phyloP scores from a whole-genome alignment of 1,284 basidiomycete genomes.

The Austroboletus rostrupii region DNA sequence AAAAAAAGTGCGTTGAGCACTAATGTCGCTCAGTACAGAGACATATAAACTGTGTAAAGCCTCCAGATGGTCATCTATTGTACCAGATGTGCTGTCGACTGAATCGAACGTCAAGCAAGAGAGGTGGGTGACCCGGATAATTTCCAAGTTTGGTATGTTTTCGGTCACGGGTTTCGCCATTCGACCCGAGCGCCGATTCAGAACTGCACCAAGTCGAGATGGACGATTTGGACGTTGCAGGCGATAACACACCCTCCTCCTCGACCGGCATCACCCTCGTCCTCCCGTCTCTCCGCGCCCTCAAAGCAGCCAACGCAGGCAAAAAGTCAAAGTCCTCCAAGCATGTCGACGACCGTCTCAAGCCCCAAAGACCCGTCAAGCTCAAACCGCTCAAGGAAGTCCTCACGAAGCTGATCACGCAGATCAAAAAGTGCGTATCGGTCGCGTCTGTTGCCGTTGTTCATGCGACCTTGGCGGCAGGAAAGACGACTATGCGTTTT shows the following conservation, averaged over 20 bases:
- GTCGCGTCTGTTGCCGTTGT: background rate
- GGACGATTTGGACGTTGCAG: constrained; percentile 25
- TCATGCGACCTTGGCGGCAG: constrained; percentile 37
- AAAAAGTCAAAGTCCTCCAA: constrained; percentile 29
- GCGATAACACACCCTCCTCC: constrained; percentile 19
- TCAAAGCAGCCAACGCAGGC: constrained; percentile 31
- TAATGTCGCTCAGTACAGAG: too few relatives aligned
- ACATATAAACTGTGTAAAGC: too few relatives aligned
- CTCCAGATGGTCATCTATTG: too few relatives aligned
- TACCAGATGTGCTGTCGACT: too few relatives aligned
- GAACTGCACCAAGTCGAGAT: constrained; percentile 14
- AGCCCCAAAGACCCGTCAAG: constrained; percentile 54
- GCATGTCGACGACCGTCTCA: constrained; percentile 29
- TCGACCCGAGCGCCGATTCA: constrained; percentile 7
- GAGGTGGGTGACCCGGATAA: background rate
- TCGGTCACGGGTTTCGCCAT: constrained; percentile 2
- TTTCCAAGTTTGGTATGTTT: constrained; percentile 14
- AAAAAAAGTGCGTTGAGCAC: too few relatives aligned
- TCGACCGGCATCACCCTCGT: constrained; percentile 41
- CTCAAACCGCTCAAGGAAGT: constrained; percentile 77
- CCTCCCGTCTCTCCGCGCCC: constrained; percentile 40
- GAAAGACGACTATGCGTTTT: constrained; percentile 86
- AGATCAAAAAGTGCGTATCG: constrained; percentile 62
- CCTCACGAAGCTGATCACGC: constrained; percentile 56
- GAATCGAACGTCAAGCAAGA: too few relatives aligned